Conservation (phyloP, 2,329 filamentous ascomycete species). For the Aspergillus spinulosporus region DNA sequence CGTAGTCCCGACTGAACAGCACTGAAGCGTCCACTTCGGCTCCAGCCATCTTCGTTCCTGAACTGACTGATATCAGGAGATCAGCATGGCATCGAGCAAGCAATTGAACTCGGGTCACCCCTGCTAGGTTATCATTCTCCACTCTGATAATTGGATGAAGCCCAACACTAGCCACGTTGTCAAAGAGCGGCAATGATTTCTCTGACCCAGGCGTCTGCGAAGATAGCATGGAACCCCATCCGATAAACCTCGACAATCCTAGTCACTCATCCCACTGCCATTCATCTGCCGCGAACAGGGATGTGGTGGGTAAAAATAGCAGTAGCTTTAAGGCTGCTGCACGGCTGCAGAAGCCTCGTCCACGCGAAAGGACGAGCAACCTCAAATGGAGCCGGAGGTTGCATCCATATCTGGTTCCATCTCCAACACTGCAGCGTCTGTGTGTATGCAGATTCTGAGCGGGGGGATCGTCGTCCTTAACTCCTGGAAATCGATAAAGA, state of each 20-base stretch:
- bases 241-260: constrained; percentile 1
- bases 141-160: background rate
- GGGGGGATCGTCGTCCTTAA: constrained; percentile 6
- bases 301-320: constrained; percentile 2
- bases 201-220: background rate
- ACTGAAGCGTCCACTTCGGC: background rate
- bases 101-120: constrained; percentile 19
- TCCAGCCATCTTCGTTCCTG: background rate
- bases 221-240: constrained; percentile 1
- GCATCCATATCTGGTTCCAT: background rate
- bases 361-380: constrained; percentile 7
- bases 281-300: constrained; percentile 7
- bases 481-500: background rate
- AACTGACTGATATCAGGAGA: constrained; percentile 20
- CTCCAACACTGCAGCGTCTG: background rate
- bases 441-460: constrained; percentile 7
- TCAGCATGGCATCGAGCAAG: constrained; percentile 11
- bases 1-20: too few species aligned
- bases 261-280: background rate
- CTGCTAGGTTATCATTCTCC: constrained; percentile 14
- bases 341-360: constrained; percentile 11
- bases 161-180: constrained; percentile 11
- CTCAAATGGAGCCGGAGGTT: background rate
- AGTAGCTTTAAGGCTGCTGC: constrained; percentile 7
- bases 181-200: background rate